Evolutionary conservation across 345 rosid species (phyloP).

Genomic region (Eutrema yunnanense): DNA sequence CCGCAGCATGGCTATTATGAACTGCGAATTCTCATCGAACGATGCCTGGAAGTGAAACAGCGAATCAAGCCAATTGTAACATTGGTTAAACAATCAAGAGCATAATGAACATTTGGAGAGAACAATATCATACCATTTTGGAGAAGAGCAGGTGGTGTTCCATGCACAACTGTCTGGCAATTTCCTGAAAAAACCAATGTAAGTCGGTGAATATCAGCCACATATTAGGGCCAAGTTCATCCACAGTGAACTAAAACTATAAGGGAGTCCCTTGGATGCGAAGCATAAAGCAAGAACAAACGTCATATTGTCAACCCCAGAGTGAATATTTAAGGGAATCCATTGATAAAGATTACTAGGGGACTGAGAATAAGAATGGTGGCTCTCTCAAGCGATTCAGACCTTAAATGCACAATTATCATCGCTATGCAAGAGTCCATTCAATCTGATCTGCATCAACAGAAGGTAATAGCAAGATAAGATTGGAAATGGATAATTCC

Average conservation of each 20-base stretch:
- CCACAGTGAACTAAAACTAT: neutral
- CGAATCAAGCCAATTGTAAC: neutral
- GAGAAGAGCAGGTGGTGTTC: conserved; percentile 81
- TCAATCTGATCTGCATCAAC: conserved; percentile 70
- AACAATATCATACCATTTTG: conserved; percentile 54
- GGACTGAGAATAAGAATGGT: neutral
- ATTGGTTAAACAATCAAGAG: neutral
- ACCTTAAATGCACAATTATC: conserved; percentile 87
- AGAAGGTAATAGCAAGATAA: neutral
- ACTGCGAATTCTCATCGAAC: conserved; percentile 85
- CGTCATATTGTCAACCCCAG: neutral
- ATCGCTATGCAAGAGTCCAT: conserved; percentile 82
- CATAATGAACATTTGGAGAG: neutral
- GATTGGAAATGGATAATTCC: neutral
- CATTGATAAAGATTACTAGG: neutral
- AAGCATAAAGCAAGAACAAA: neutral
- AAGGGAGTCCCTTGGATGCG: neutral
- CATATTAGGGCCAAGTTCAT: neutral
- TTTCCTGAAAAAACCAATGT: conserved; percentile 48
- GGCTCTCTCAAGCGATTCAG: neutral
- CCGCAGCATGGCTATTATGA: conserved; percentile 81
- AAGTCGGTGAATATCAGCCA: neutral
- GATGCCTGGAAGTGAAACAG: conserved; percentile 59
- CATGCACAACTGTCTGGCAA: conserved; percentile 78
- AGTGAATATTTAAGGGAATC: neutral